A percentile compares a stretch with the other conserved stretches of the same genome.
These are phyloP conservation scores for Calamus simplicifolius DNA, from an alignment of 176 grass and related monocot genomes.

Conservation along the genomic window DNA sequence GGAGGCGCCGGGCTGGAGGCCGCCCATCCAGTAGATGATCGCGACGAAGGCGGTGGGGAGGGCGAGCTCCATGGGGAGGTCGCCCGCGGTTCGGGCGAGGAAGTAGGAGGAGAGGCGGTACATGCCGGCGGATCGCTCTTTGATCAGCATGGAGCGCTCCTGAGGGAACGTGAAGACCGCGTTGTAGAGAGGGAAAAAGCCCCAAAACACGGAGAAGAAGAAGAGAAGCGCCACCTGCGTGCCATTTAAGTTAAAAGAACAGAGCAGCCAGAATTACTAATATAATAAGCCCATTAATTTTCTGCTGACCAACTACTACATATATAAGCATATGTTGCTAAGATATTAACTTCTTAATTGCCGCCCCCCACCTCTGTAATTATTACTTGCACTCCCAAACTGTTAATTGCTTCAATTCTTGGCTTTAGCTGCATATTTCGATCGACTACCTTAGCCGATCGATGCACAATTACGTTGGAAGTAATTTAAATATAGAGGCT, in stretches of 20 bases:
- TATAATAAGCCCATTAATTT: too few species aligned
- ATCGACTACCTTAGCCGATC: too few species aligned
- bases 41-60: conserved; percentile 27
- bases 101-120: conserved; percentile 42
- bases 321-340: too few species aligned
- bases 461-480: too few species aligned
- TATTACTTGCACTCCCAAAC: too few species aligned
- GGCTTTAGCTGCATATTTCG: too few species aligned
- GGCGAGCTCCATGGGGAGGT: conserved; percentile 47
- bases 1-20: conserved; percentile 6
- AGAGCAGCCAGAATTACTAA: background rate
- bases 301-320: too few species aligned
- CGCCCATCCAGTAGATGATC: conserved; percentile 43
- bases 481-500: too few species aligned
- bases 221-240: conserved; percentile 30
- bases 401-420: too few species aligned
- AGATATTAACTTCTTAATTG: too few species aligned
- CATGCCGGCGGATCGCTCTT: conserved; percentile 39
- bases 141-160: conserved; percentile 38
- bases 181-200: conserved; percentile 23
- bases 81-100: conserved; percentile 12
- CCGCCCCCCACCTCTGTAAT: too few species aligned
- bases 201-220: conserved; percentile 34
- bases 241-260: too few species aligned
- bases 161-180: conserved; percentile 38